phyloP scores from a whole-genome alignment of 306 rosid genomes.

The Vigna angularis region DNA sequence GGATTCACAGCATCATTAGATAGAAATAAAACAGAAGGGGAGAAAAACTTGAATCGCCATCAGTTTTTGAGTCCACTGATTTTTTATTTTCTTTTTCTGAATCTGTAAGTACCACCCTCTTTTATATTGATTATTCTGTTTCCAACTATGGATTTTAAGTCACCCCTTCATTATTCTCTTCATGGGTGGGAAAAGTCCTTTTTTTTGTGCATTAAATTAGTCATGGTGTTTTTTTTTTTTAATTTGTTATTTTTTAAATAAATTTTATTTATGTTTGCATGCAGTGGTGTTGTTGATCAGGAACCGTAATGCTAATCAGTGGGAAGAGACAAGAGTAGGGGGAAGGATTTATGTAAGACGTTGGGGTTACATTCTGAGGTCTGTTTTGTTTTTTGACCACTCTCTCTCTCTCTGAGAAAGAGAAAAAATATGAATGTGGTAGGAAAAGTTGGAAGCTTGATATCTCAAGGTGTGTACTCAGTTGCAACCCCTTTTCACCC shows the following conservation, averaged over 20 bases:
- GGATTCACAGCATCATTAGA: constrained; percentile 28
- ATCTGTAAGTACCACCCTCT: constrained; percentile 47
- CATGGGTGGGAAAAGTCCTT: neutral
- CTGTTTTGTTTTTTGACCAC: constrained; percentile 29
- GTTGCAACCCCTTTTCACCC: constrained; percentile 98
- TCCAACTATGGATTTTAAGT: constrained; percentile 9
- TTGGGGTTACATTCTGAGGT: constrained; percentile 43
- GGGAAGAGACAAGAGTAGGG: constrained; percentile 39
- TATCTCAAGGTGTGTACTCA: constrained; percentile 87
- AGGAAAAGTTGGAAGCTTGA: constrained; percentile 88
- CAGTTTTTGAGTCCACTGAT: constrained; percentile 48
- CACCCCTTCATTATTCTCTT: neutral
- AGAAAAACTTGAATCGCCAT: constrained; percentile 25
- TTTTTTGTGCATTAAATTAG: constrained; percentile 8
- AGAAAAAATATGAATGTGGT: constrained; percentile 73
- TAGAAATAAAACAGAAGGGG: neutral
- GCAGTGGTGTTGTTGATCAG: constrained; percentile 54
- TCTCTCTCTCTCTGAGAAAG: neutral
- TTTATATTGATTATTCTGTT: constrained; percentile 27
- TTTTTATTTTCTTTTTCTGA: constrained; percentile 22
- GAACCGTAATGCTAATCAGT: constrained; percentile 36
- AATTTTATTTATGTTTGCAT: constrained; percentile 30
- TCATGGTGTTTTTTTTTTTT: constrained; percentile 13
- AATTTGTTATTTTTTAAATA: neutral
- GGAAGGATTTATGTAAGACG: constrained; percentile 39